Base-by-base conservation (phyloP, 768 basidiomycete species). In the Neoboletus magnificus region DNA sequence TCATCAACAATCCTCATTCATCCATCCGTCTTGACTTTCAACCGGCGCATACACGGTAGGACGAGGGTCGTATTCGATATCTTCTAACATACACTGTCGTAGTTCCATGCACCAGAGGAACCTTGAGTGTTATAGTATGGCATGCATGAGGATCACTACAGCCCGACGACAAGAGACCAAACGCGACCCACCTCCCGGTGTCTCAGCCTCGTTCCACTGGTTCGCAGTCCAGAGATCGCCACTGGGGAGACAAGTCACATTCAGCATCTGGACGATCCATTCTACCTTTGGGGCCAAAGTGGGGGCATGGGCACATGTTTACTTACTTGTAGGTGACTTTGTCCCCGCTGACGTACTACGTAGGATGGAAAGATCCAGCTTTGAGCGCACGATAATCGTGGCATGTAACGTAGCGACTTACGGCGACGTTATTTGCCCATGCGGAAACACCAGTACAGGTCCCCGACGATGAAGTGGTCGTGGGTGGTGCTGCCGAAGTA, bases 61-160 rank as follows among this genome's bases (percentile, higher is more conserved):
- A n/a, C 23, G 13, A 39, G 12, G 25, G 8, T 16, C 25, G 25
- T 29, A n/a, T 10, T 20, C 18, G 18, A 16, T 29, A n/a, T 15
- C 48, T 39, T 39, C 48, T 49, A 49, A 20, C 85, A 87, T 40
- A 77, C 65, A 9, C 84, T 83, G 63, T 80, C 70, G 61, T 86
- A 78, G 45, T 72, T 73, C 85, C 85, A 86, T 46, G 80, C 82
- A 51, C 76, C 80, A 25, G 78, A 76, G 36, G 73, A 2, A 44
- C 78, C 82, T 84, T 48, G 33, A 30, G n/a, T n/a, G 13, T 27
- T 15, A 9, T 1, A 29, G 8, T 1, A 12, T 11, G 9, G 7
- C 37, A 15, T 18, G 23, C 11, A 32, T 55, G 29, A 60, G 48
- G 11, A 40, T 50, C 40, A 49, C 4, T n/a, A 20, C 18, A 46